Conservation (phyloP, 306 rosid species). For the Quercus suber region DNA sequence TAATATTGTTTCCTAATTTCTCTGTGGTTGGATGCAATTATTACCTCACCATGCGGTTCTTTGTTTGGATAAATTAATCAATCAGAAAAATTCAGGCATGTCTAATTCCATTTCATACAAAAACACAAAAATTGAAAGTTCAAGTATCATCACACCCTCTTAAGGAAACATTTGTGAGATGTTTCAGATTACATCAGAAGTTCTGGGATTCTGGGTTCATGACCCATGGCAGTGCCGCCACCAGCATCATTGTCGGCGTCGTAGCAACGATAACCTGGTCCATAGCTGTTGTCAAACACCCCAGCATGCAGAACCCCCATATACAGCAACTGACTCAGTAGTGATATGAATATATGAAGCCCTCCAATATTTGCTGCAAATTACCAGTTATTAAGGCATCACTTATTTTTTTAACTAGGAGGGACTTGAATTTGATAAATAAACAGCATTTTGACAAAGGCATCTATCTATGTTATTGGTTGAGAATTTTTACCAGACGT, state of each 20-base stretch:
- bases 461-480: no score
- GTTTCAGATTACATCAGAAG: conserved; percentile 10
- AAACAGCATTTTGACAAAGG: no score
- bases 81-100: no score
- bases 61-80: no score
- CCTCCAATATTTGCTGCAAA: conserved; percentile 34
- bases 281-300: conserved; percentile 23
- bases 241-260: not conserved
- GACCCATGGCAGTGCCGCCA: not conserved
- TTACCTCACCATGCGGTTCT: no score
- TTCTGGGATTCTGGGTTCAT: not conserved
- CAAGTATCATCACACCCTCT: no score
- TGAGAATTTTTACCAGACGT: conserved; percentile 31
- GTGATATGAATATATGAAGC: conserved; percentile 29
- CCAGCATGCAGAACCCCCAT: conserved; percentile 37
- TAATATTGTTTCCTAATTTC: no score
- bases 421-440: no score
- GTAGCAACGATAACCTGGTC: conserved; percentile 18
- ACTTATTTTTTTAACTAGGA: not conserved
- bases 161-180: not conserved
- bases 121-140: no score
- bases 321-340: conserved; percentile 34
- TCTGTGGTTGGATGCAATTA: no score
- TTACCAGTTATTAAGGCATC: not conserved
- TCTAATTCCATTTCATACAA: no score